Percentiles rank a stretch among this genome's conserved stretches.
phyloP scores from a whole-genome alignment of 805 yeast species.

The Ogataea polymorpha region DNA sequence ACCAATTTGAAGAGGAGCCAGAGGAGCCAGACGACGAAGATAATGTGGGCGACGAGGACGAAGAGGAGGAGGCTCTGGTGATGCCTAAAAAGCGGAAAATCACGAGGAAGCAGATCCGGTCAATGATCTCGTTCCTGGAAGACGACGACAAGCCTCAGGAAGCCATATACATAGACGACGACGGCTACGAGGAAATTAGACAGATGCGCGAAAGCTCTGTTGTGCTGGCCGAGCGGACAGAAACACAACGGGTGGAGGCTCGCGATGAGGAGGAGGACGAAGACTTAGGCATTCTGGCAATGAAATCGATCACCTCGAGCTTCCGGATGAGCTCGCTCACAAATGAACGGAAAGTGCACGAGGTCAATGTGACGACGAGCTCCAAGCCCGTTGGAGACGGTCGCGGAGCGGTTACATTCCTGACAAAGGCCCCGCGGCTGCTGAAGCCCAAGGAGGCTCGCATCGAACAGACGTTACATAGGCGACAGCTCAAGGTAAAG shows the following conservation, averaged over 20 bases:
- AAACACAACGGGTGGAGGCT: neutral
- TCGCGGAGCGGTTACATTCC: conserved; percentile 29
- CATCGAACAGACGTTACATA: conserved; percentile 21
- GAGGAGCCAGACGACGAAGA: conserved; percentile 18
- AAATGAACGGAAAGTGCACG: conserved; percentile 19
- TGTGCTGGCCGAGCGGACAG: conserved; percentile 40
- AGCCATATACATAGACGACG: conserved; percentile 36
- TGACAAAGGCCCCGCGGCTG: conserved; percentile 11
- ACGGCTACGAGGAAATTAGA: conserved; percentile 37
- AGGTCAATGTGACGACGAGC: conserved; percentile 31
- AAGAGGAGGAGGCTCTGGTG: conserved; percentile 16
- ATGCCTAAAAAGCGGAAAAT: conserved; percentile 34
- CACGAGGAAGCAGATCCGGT: conserved; percentile 25
- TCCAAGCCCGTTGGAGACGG: conserved; percentile 23
- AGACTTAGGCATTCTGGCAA: conserved; percentile 24
- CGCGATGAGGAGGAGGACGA: conserved; percentile 16
- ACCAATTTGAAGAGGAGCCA: conserved; percentile 26
- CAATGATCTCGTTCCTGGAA: conserved; percentile 28
- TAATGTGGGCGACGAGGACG: conserved; percentile 24
- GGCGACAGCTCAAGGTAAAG: conserved; percentile 7
- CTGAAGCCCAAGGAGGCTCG: conserved; percentile 17
- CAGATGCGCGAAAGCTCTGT: conserved; percentile 51
- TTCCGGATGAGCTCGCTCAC: conserved; percentile 17
- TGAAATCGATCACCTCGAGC: conserved; percentile 30
- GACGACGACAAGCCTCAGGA: conserved; percentile 25